Percentiles rank a stretch among this genome's conserved stretches.
These are phyloP conservation scores for Coemansia sp. DNA, from an alignment of 192 early-diverging fungal species.

Conservation along the genomic window DNA sequence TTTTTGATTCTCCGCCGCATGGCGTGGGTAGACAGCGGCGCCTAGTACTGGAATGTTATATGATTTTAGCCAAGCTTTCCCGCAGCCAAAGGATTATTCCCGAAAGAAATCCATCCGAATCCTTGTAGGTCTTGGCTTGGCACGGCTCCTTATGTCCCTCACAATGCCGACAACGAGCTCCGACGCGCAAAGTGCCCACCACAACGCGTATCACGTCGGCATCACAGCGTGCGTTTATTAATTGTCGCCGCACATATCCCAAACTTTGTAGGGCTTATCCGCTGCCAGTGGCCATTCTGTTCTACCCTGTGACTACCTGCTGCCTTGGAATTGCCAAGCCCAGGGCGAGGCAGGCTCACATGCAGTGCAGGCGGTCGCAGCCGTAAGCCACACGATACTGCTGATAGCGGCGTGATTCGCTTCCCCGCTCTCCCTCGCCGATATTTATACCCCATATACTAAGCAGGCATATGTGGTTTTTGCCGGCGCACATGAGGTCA, in stretches of 20 bases:
- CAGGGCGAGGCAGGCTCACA: neutral
- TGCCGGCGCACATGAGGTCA: neutral
- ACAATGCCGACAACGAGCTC: neutral
- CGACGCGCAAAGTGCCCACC: neutral
- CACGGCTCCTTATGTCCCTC: neutral
- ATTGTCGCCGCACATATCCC: slow-evolving; percentile 7
- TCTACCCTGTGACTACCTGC: neutral
- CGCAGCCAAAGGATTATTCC: no score
- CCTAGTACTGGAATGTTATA: neutral
- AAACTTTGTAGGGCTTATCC: neutral
- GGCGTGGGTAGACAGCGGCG: neutral
- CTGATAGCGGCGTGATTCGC: neutral
- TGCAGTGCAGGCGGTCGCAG: neutral
- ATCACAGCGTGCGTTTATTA: slow-evolving; percentile 6
- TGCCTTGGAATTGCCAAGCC: neutral
- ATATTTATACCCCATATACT: neutral
- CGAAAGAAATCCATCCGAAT: no score
- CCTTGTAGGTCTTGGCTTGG: neutral
- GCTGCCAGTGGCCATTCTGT: neutral
- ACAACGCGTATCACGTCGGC: neutral
- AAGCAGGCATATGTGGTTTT: neutral
- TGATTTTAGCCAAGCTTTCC: neutral
- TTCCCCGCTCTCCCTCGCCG: neutral
- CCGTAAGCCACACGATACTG: neutral
- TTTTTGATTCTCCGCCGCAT: neutral